Percentiles rank a stretch among this genome's conserved stretches.
Evolutionary conservation across 2,329 filamentous ascomycete genomes (phyloP).

Genomic region (Drechslerella dactyloides): DNA sequence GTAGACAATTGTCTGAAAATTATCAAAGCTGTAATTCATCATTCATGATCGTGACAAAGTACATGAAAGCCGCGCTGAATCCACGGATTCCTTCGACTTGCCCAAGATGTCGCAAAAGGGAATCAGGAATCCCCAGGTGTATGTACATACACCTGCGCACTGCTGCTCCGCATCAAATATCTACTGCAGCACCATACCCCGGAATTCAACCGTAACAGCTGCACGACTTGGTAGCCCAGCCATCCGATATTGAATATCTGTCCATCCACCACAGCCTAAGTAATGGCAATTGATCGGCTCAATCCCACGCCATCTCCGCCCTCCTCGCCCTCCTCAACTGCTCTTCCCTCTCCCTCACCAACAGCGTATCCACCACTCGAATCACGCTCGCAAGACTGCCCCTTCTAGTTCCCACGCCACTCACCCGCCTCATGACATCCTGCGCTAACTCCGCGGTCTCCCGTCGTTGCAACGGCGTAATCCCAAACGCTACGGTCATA

Average conservation of each 20-base stretch:
- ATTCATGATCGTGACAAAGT: too few relatives aligned
- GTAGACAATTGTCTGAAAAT: too few relatives aligned
- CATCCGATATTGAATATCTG: not conserved
- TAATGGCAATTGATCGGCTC: slow-evolving; percentile 27
- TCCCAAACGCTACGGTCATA: slow-evolving; percentile 47
- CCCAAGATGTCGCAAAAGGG: too few relatives aligned
- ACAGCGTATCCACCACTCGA: slow-evolving; percentile 52
- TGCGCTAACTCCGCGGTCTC: slow-evolving; percentile 44
- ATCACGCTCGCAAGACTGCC: slow-evolving; percentile 51
- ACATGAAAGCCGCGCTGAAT: too few relatives aligned
- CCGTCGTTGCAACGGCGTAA: slow-evolving; percentile 38
- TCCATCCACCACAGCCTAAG: too few relatives aligned
- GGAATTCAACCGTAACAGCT: too few relatives aligned
- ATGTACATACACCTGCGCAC: not conserved
- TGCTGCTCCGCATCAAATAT: not conserved
- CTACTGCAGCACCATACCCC: too few relatives aligned
- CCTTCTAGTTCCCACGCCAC: slow-evolving; percentile 22
- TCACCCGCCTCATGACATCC: slow-evolving; percentile 40
- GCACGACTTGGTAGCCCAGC: too few relatives aligned
- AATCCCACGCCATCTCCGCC: slow-evolving; percentile 53
- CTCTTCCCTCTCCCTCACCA: slow-evolving; percentile 53
- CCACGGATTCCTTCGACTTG: too few relatives aligned
- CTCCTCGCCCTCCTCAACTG: slow-evolving; percentile 51
- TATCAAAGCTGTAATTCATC: too few relatives aligned
- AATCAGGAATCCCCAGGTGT: too few relatives aligned